Percentiles rank a stretch among this genome's conserved stretches.
phyloP scores from a whole-genome alignment of 805 yeast genomes.

The Saturnispora ahearnii region DNA sequence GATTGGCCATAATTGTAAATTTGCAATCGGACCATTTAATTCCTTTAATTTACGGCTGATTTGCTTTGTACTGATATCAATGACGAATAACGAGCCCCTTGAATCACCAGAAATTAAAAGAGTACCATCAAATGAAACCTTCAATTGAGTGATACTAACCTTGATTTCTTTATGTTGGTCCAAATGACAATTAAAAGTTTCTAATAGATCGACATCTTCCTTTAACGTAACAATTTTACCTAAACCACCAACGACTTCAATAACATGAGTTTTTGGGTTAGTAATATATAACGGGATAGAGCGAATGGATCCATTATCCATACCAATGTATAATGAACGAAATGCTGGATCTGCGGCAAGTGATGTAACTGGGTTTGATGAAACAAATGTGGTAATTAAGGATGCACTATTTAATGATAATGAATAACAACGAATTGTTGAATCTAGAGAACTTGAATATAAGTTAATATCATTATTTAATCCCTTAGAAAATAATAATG shows the following conservation, averaged over 20 bases:
- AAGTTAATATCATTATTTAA: conserved; percentile 49
- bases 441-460: conserved; percentile 63
- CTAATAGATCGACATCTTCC: conserved; percentile 40
- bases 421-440: conserved; percentile 66
- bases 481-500: conserved; percentile 37
- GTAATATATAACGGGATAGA: conserved; percentile 40
- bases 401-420: conserved; percentile 27
- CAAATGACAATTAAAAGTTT: conserved; percentile 47
- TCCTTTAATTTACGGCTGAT: conserved; percentile 46
- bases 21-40: conserved; percentile 22
- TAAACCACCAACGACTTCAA: conserved; percentile 55
- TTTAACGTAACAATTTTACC: conserved; percentile 40
- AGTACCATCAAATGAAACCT: conserved; percentile 68
- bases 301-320: conserved; percentile 52
- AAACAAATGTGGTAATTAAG: conserved; percentile 63
- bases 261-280: conserved; percentile 29
- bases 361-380: conserved; percentile 47
- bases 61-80: conserved; percentile 66
- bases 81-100: conserved; percentile 54
- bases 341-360: conserved; percentile 71
- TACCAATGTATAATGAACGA: conserved; percentile 64
- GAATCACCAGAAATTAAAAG: conserved; percentile 63
- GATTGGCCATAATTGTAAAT: conserved; percentile 17
- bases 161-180: conserved; percentile 20
- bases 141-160: conserved; percentile 41